phyloP scores from a whole-genome alignment of 208 protist genomes.

The Hexamita inflata region DNA sequence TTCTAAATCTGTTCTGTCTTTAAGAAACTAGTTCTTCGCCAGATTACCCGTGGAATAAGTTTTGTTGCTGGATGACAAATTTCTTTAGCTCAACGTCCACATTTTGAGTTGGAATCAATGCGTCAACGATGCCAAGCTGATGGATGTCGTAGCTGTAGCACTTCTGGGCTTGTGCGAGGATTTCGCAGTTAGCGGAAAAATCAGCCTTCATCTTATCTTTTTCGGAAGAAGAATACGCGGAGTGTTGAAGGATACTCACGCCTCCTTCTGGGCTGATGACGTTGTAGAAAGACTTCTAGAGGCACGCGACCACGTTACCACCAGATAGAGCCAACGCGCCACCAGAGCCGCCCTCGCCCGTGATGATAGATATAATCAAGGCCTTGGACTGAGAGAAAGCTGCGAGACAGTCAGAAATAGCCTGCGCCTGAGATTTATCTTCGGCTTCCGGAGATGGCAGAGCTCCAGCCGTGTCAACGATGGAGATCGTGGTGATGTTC shows the following conservation, averaged over 20 bases:
- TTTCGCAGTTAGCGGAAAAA: conserved; percentile 31
- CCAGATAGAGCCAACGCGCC: conserved; percentile 45
- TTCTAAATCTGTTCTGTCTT: no score
- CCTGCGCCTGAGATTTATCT: background rate
- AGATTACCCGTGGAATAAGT: no score
- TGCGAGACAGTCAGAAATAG: conserved; percentile 5
- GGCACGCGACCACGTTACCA: conserved; percentile 43
- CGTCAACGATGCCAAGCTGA: conserved; percentile 43
- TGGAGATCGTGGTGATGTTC: background rate
- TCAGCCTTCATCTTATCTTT: conserved; percentile 37
- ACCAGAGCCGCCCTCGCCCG: conserved; percentile 46
- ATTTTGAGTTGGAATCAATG: no score
- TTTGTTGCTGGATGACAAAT: no score
- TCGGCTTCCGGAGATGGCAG: conserved; percentile 8
- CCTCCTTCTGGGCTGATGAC: conserved; percentile 47
- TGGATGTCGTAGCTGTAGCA: conserved; percentile 38
- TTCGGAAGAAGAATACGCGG: conserved; percentile 39
- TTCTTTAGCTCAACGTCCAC: no score
- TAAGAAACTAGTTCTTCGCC: no score
- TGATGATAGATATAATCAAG: conserved; percentile 38
- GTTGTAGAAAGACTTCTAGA: conserved; percentile 38
- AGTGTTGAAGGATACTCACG: conserved; percentile 39
- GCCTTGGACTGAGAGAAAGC: background rate
- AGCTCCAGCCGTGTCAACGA: conserved; percentile 20
- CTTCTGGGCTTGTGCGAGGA: conserved; percentile 33